phyloP scores from a whole-genome alignment of 2,329 filamentous ascomycete genomes.

The Lasiodiplodia theobromae region DNA sequence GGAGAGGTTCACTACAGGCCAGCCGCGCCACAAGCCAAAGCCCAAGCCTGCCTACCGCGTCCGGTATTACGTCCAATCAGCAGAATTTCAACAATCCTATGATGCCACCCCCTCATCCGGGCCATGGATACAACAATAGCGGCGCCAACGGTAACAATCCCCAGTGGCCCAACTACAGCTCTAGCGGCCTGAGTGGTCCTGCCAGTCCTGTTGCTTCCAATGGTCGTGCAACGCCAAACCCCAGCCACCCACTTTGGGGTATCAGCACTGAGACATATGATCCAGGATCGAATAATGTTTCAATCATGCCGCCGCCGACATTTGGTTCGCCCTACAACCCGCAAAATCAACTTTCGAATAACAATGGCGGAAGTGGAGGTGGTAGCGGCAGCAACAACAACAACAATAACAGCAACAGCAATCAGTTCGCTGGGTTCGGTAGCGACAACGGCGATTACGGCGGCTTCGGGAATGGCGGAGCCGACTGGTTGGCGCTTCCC shows the following conservation, averaged over 20 bases:
- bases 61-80: conserved; percentile 34
- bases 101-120: conserved; percentile 27
- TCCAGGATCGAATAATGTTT: conserved; percentile 50
- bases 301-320: conserved; percentile 57
- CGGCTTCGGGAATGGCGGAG: conserved; percentile 30
- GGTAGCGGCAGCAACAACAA: conserved; percentile 29
- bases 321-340: conserved; percentile 20
- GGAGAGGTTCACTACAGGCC: conserved; percentile 47
- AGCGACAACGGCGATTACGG: conserved; percentile 28
- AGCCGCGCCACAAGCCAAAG: conserved; percentile 27
- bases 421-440: conserved; percentile 31
- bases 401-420: conserved; percentile 30
- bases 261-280: conserved; percentile 56
- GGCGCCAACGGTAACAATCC: conserved; percentile 12
- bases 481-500: conserved; percentile 68
- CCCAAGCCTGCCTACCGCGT: conserved; percentile 6
- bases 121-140: conserved; percentile 16
- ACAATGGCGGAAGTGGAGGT: conserved; percentile 31
- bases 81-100: conserved; percentile 9
- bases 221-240: conserved; percentile 44
- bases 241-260: conserved; percentile 48
- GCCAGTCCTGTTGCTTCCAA: conserved; percentile 40
- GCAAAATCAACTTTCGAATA: conserved; percentile 17
- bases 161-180: conserved; percentile 51
- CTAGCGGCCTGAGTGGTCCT: conserved; percentile 61